Base-by-base conservation (phyloP, 495 filamentous ascomycete genomes). In the Annulohypoxylon moriforme region DNA sequence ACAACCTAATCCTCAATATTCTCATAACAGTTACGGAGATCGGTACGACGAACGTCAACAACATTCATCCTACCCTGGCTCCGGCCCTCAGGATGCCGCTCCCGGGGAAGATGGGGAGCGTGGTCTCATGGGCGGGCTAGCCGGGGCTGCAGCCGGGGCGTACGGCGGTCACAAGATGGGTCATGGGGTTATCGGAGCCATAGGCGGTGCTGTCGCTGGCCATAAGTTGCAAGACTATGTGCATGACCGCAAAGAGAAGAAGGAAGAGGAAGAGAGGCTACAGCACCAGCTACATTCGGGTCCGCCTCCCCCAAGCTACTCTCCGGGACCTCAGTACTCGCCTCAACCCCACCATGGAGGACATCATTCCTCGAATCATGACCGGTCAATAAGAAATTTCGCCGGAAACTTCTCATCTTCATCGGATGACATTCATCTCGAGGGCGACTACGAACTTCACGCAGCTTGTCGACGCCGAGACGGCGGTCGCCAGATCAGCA, bases 201-300 rank as follows among this genome's bases (percentile, higher is more conserved):
- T 81, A 13, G 79, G 66, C 11, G 79, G 79, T 18, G 79, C 79
- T 25, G 49, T 81, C 22, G 79, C 78, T 1, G 79, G 79, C 0
- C 77, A 79, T 61, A 81, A 81, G 50, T 46, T 80, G 36, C 72
- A 81, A 67, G 79, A 81, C 70, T 79, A 71, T 34, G 73, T 77
- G 13, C 69, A 71, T 1, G 77, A 79, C 46, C 78, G 78, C 75
- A 79, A 79, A 55, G 76, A 81, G 67, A 79, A 77, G 67, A 76
- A 73, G 14, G 71, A 81, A 50, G 78, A 81, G 38, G 71, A 81
- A 40, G 69, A 79, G 61, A 78, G 73, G 71, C 40, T 50, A 38
- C 25, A 76, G 3, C 64, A 75, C 3, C 67, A 73, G 18, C 58
- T 56, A 3, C 38, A 64, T 9, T 57, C 68, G 24, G 53, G 61